Conservation (phyloP, 805 yeast species). For the Sugiyamaella smithiae region DNA sequence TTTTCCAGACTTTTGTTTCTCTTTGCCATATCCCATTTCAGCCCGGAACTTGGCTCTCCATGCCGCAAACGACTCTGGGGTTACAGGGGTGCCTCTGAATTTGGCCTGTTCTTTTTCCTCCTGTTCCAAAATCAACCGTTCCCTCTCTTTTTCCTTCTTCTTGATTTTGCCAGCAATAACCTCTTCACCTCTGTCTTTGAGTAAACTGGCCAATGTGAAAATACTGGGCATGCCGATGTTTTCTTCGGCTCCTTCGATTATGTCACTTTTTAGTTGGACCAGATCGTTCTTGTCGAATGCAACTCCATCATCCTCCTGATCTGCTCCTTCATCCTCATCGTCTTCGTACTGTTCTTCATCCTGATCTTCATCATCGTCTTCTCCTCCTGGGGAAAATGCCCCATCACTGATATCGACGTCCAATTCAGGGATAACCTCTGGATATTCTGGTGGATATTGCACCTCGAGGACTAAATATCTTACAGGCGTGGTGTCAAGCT, state of each 20-base stretch:
- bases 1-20: conserved; percentile 56
- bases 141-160: conserved; percentile 53
- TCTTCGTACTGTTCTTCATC: conserved; percentile 45
- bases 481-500: conserved; percentile 63
- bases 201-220: conserved; percentile 69
- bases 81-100: conserved; percentile 87
- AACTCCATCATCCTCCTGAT: conserved; percentile 35
- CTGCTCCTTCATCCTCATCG: conserved; percentile 47
- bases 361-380: conserved; percentile 51
- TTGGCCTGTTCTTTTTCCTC: conserved; percentile 87
- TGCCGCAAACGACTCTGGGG: conserved; percentile 61
- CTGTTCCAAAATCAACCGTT: conserved; percentile 54
- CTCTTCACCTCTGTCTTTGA: conserved; percentile 79
- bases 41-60: conserved; percentile 75
- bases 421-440: conserved; percentile 71
- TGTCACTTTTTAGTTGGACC: conserved; percentile 22
- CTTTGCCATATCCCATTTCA: conserved; percentile 68
- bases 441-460: conserved; percentile 72
- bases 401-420: conserved; percentile 39
- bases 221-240: conserved; percentile 90
- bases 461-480: conserved; percentile 60
- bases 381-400: conserved; percentile 36
- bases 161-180: conserved; percentile 58
- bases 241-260: conserved; percentile 52
- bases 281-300: conserved; percentile 46